Base-by-base conservation (phyloP, 768 basidiomycete species). In the Gelatoporia subvermispora region DNA sequence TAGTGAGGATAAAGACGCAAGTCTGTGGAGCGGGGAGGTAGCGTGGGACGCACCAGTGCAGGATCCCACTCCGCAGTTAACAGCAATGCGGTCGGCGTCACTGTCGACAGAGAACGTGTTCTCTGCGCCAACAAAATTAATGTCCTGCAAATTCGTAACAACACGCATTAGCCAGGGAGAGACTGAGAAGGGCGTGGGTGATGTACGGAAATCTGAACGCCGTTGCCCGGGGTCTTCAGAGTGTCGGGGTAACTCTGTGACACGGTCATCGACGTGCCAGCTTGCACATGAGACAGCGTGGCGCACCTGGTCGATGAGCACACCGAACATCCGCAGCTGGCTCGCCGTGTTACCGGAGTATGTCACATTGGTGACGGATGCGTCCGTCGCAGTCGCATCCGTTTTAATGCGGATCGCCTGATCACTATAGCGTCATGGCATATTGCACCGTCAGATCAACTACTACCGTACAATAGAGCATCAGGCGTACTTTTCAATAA, bases 361-460 rank as follows among this genome's bases (percentile, higher is more conserved):
- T 3, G 72, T 76, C 45, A 82, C 64, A 51, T 74, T 72, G 2
- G 68, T 57, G 4, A 85, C 79, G 8, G 60, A 68, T 44, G 76
- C 74, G 37, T 68, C 68, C 5, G 69, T 72, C 4, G 82, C 73
- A 40, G 51, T 43, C 16, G 69, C 59, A 4, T 75, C 54, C 7
- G 75, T 81, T 65, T 84, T 86, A 65, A 86, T 84, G 40, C 82
- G 77, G 40, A 85, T 69, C 0, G 74, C 81, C 58, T 77, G 75
- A 45, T 68, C 64, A 50, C 79, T 81, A 52, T 25, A 22, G n/a
- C 10, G 11, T 13, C 5, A 31, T 23, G 18, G 3, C n/a, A 8
- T 8, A 0, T 23, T 8, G 25, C 17, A 17, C 23, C 3, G 15
- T 17, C n/a, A 28, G 9, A 10, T 4, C 16, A 10, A 2, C 49